These are phyloP conservation scores for Paramyrothecium roridum DNA, from an alignment of 2,329 filamentous ascomycete genomes.

Conservation along the genomic window DNA sequence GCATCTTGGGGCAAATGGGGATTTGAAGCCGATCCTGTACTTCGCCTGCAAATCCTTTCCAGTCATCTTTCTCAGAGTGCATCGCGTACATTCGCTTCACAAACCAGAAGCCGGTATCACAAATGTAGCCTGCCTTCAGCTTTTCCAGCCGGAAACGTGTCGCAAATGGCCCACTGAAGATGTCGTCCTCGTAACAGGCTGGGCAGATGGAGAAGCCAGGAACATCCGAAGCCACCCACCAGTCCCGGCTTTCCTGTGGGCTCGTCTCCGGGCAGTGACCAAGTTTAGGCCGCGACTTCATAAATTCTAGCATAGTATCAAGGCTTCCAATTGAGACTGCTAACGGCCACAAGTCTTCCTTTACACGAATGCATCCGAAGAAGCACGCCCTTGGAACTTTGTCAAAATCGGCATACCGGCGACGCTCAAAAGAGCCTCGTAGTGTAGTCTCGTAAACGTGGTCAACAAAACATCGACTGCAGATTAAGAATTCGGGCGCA, in stretches of 20 bases:
- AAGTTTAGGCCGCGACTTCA: conserved; percentile 17
- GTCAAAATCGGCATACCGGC: conserved; percentile 12
- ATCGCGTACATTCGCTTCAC: conserved; percentile 24
- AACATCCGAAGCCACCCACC: conserved; percentile 30
- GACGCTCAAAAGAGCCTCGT: conserved; percentile 18
- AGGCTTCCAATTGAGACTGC: conserved; percentile 23
- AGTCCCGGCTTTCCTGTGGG: conserved; percentile 13
- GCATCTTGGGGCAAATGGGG: conserved; percentile 20
- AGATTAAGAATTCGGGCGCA: conserved; percentile 28
- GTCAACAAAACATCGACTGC: conserved; percentile 34
- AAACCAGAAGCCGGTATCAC: conserved; percentile 27
- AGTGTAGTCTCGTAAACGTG: conserved; percentile 27
- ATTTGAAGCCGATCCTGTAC: conserved; percentile 21
- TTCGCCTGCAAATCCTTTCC: conserved; percentile 27
- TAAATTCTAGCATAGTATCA: conserved; percentile 21
- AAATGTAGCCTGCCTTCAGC: conserved; percentile 11
- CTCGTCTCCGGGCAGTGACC: conserved; percentile 11
- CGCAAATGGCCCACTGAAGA: conserved; percentile 23
- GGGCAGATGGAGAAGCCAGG: conserved; percentile 31
- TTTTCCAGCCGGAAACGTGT: conserved; percentile 19
- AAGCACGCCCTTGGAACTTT: conserved; percentile 25
- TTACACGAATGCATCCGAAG: conserved; percentile 28
- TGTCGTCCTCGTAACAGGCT: conserved; percentile 33
- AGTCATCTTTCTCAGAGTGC: conserved; percentile 20
- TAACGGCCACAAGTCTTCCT: conserved; percentile 23